Evolutionary conservation across 2,329 filamentous ascomycete species (phyloP).

Genomic region (Xylogone sp.): DNA sequence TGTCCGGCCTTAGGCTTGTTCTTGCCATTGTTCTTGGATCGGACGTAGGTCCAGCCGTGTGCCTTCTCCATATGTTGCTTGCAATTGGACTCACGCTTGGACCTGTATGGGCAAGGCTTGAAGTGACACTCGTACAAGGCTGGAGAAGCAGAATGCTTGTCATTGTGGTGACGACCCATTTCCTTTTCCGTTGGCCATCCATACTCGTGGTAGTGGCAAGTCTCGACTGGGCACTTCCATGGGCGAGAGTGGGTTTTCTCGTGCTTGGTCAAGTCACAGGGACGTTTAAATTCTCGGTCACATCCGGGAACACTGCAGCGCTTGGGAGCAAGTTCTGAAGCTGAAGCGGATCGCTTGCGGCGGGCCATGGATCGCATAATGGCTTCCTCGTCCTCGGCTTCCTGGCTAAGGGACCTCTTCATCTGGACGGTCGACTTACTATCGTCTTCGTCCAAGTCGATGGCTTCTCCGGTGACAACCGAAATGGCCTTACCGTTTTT

Average conservation of each 20-base stretch:
- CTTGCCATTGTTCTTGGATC: conserved; percentile 88
- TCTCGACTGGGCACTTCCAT: conserved; percentile 81
- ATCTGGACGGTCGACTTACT: conserved; percentile 46
- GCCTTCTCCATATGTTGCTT: conserved; percentile 99
- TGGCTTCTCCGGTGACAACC: conserved; percentile 64
- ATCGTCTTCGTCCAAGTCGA: conserved; percentile 55
- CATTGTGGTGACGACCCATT: conserved; percentile 91
- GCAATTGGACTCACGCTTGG: conserved; percentile 94
- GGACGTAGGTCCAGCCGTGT: conserved; percentile 84
- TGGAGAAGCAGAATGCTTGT: conserved; percentile 83
- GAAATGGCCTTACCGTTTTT: conserved; percentile 78
- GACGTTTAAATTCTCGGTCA: conserved; percentile 89
- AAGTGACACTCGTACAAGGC: conserved; percentile 80
- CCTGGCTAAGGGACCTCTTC: conserved; percentile 65
- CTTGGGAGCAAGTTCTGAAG: conserved; percentile 77
- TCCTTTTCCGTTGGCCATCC: conserved; percentile 99
- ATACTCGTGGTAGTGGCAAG: conserved; percentile 85
- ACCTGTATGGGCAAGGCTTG: conserved; percentile 84
- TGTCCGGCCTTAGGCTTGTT: conserved; percentile 36
- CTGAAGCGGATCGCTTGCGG: conserved; percentile 86
- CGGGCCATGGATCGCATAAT: conserved; percentile 92
- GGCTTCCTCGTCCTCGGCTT: conserved; percentile 74
- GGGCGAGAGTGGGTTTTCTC: conserved; percentile 96
- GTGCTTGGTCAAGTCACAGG: conserved; percentile 97
- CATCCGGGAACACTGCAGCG: conserved; percentile 73